Conservation (phyloP, 139 green algal species). For the Chlorella ohadii region DNA sequence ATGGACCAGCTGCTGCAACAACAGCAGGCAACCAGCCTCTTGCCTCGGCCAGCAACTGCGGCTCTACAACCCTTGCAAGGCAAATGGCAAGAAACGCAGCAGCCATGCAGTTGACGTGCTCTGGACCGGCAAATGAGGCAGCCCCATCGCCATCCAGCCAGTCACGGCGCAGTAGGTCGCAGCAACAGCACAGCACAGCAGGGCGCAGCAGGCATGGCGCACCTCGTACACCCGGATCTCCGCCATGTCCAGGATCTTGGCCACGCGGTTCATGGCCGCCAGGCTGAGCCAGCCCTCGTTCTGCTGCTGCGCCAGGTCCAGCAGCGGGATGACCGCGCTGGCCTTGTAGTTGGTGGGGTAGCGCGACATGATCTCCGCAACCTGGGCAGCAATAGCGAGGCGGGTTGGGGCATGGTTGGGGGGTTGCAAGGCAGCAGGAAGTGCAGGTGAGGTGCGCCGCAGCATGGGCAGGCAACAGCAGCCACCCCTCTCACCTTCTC, state of each 20-base stretch:
- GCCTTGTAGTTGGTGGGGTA: slow-evolving; percentile 98
- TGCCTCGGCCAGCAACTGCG: no score
- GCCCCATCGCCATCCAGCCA: no score
- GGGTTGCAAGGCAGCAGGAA: not conserved
- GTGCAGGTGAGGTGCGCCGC: not conserved
- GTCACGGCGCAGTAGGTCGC: no score
- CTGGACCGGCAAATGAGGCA: no score
- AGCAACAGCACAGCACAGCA: no score
- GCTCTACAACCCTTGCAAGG: no score
- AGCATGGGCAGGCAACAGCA: not conserved
- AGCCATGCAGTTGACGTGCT: no score
- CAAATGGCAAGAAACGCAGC: no score
- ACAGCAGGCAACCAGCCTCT: no score
- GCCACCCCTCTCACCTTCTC: slow-evolving; percentile 50
- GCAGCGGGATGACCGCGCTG: slow-evolving; percentile 92
- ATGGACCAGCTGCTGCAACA: no score
- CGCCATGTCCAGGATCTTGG: slow-evolving; percentile 86
- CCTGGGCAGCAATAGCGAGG: not conserved
- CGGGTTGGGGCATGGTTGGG: no score
- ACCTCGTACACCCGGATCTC: slow-evolving; percentile 96
- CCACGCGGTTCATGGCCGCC: slow-evolving; percentile 92
- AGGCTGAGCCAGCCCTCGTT: slow-evolving; percentile 93
- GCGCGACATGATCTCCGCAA: slow-evolving; percentile 79
- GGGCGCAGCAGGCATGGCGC: not conserved
- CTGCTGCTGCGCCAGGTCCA: slow-evolving; percentile 98